Conservation (phyloP, 2,329 filamentous ascomycete species). For the Clarireedia sp. region DNA sequence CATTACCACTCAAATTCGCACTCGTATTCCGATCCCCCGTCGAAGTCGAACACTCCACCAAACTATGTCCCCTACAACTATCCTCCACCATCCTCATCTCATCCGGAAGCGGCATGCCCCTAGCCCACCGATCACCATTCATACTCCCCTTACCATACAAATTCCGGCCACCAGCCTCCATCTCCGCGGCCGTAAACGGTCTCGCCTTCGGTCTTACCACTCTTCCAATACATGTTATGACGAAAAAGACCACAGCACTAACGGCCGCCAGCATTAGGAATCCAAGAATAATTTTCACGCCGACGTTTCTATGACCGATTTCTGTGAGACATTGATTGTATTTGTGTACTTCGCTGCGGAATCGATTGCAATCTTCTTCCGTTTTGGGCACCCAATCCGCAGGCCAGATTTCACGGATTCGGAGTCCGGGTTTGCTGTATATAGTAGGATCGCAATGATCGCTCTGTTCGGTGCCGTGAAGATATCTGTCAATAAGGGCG, state of each 20-base stretch:
- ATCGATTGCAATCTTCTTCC: slow-evolving; percentile 1
- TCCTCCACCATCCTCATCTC: background rate
- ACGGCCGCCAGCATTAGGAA: background rate
- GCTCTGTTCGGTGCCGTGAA: background rate
- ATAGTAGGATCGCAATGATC: background rate
- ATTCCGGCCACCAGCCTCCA: background rate
- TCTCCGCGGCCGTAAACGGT: background rate
- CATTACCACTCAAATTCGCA: background rate
- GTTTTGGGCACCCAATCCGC: slow-evolving; percentile 1
- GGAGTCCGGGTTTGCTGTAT: background rate
- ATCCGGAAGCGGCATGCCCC: background rate
- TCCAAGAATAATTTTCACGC: slow-evolving; percentile 1
- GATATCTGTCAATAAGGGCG: background rate
- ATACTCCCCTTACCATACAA: background rate
- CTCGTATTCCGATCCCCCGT: background rate
- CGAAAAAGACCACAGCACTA: background rate
- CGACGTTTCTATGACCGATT: background rate
- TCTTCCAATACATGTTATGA: slow-evolving; percentile 1
- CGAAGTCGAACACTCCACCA: background rate
- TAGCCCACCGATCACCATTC: background rate
- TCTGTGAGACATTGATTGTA: background rate
- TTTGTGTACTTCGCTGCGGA: background rate
- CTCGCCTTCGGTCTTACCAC: background rate
- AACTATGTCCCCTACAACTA: background rate
- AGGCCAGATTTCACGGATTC: slow-evolving; percentile 1